Evolutionary conservation across 129 eudicot species (phyloP), one percentile per base, ranked within the genome.

Genomic region (Flaveria ramosissima): DNA sequence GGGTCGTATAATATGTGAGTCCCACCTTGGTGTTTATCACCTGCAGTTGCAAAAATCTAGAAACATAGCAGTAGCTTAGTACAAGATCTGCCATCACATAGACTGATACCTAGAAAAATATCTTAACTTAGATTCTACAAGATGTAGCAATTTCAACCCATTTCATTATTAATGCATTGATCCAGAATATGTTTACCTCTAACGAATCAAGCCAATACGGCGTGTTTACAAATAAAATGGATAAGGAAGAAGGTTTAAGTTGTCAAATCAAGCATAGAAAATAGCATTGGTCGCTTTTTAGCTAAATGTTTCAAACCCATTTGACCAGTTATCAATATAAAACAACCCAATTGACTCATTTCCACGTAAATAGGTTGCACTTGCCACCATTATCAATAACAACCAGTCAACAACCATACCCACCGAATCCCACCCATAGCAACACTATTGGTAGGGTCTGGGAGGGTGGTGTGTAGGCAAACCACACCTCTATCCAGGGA

Each of bases 1-100:
- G 99, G 99, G 80, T 95, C 99, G 13, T 95, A 95, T 36, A 95
- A 86, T 76, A 95, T 46, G 81, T 95, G 99, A 2, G 99, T 95
- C 78, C 94, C 99, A 45, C 97, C 99, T 65, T 89, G 88, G 51
- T 81, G 89, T 74, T 88, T 95, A 80, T 95, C 97, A 51, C 99
- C 99, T 23, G 78, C 82, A 19, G 96, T 95, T 39, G 96, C 96
- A 20, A 95, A 92, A 42, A 95, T 85, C 99, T 92, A 90, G 64
- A 80, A 72, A 36, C 57, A 67, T 23, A 32, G 48, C 48, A 21
- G 39, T 4, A 16, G 55, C 50, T 69, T 42, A 76, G 55, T 41
- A 65, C 21, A 19, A 23, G 11, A 57, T 41, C 53, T 24, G 20
- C 8, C 12, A 10, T 10, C 9, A 7, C 47, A 43, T 8, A 43